phyloP scores from a whole-genome alignment of 257 asterid species.

The Plectranthus barbatus region DNA sequence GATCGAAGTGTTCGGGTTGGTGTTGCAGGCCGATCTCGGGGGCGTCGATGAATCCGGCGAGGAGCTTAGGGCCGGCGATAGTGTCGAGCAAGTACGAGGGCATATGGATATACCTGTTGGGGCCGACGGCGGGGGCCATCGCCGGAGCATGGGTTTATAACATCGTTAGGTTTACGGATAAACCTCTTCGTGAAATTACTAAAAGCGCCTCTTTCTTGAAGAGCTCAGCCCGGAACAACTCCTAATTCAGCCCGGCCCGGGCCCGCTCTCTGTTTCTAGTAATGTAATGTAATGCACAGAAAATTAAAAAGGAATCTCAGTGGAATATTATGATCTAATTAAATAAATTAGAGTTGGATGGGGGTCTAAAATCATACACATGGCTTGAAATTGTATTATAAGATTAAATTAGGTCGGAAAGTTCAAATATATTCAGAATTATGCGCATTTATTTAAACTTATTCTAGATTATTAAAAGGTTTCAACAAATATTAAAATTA shows the following conservation, averaged over 20 bases:
- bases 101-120: constrained; percentile 63
- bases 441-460: too few species aligned
- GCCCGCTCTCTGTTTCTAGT: neutral
- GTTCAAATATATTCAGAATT: too few species aligned
- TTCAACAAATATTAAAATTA: too few species aligned
- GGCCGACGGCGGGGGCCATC: constrained; percentile 71
- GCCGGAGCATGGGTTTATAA: constrained; percentile 87
- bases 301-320: neutral
- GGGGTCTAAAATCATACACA: neutral
- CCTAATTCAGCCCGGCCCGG: neutral
- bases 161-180: constrained; percentile 58
- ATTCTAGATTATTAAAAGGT: too few species aligned
- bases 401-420: too few species aligned
- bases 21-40: constrained; percentile 66
- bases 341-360: neutral
- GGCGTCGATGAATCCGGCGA: constrained; percentile 96
- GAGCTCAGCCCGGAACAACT: constrained; percentile 15
- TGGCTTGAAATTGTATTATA: neutral
- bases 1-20: neutral
- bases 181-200: constrained; percentile 67
- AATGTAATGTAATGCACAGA: neutral
- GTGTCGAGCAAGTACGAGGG: constrained; percentile 46
- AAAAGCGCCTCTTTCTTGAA: constrained; percentile 61
- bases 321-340: neutral
- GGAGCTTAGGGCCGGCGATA: constrained; percentile 89